Base-by-base conservation (phyloP, 2,329 filamentous ascomycete species). In the Mollisia scopiformis region DNA sequence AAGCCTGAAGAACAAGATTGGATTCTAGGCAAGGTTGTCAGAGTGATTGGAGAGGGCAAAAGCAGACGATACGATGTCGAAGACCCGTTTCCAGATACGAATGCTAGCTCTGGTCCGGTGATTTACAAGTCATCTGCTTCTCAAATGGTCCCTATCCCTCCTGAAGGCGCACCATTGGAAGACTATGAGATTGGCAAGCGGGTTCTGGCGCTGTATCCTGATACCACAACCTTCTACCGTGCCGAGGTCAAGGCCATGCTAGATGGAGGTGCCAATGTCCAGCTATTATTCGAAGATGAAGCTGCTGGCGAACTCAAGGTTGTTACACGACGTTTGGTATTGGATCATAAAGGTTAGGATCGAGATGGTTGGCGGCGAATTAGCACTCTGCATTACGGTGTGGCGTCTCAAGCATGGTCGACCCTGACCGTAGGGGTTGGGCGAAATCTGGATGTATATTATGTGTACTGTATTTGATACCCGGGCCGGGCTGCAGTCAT, bases 161-260 rank as follows among this genome's bases (percentile, higher is more conserved):
- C 84, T 72, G 79, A 73, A 66, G 85, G 76, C 2, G 78, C 89
- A 16, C 77, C 82, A 3, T 81, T 89, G 41, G 83, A 89, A 60
- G 85, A 89, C 35, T 86, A 84, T 66, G 70, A 80, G 7, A 77
- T 84, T 39, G 89, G 90, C 47, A 91, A 89, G 72, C 84, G 87
- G 49, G 91, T 94, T 8, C 79, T 94, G 59, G 91, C 91, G 0
- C 79, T 92, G 60, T 95, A 95, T 71, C 91, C 91, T 0, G 88
- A 92, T 68, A 94, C 91, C 1, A 93, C 91, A 1, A 93, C 90
- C 0, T 94, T 95, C 69, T 95, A 95, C 74, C 88, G 90, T 72
- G 91, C 91, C 1, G 90, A 93, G 68, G 91, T 94, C 8, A 89
- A 91, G 76, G 88, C 88, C 35, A 88, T 85, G 80, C 56, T 70